Evolutionary conservation across 1,139 yeast genomes (phyloP), one percentile per base, ranked within the genome.

Genomic region (Geotrichum citri-aurantii): DNA sequence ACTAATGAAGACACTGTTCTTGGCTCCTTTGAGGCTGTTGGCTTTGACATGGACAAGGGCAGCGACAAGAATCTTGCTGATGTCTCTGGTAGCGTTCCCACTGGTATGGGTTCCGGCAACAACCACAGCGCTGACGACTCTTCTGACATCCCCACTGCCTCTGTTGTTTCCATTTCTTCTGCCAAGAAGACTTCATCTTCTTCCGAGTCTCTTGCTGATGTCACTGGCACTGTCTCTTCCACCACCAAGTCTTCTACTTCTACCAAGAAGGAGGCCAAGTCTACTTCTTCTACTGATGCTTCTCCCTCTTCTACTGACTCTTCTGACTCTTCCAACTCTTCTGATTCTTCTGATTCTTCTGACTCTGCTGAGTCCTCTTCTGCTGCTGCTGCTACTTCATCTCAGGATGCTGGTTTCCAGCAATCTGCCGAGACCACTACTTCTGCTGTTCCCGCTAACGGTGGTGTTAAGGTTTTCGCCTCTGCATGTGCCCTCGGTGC

Each of bases 1-100:
- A 81, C 91, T 48, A 81, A 84, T 68, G 82, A 81, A 56, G 76
- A 77, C 65, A 81, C 89, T 12, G 76, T 82, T 72, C 73, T 90
- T 58, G 88, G 84, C 23, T 78, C 81, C 50, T 70, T 73, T 27
- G 83, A 81, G 51, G 88, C 86, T 26, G 77, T 84, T 46, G 96
- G 96, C 17, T 76, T 82, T 59, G 80, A 87, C 70, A 84, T 86
- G 52, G 75, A 79, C 61, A 68, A 66, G 31, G 75, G 73, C 29
- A 64, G 67, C 24, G 66, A 68, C 53, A 61, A 65, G 33, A 62
- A 64, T 42, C 60, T 65, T 42, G 59, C 64, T 48, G 59, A 65
- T 29, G 62, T 64, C 54, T 59, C 63, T 21, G 68, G 65, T 21
- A 21, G 51, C 21, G 62, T 61, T 21, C 65, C 66, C 19, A 57